Percentiles rank a stretch among this genome's conserved stretches.
Conservation (phyloP, 1,284 basidiomycete genomes). For the Ustilago vetiveriae region DNA sequence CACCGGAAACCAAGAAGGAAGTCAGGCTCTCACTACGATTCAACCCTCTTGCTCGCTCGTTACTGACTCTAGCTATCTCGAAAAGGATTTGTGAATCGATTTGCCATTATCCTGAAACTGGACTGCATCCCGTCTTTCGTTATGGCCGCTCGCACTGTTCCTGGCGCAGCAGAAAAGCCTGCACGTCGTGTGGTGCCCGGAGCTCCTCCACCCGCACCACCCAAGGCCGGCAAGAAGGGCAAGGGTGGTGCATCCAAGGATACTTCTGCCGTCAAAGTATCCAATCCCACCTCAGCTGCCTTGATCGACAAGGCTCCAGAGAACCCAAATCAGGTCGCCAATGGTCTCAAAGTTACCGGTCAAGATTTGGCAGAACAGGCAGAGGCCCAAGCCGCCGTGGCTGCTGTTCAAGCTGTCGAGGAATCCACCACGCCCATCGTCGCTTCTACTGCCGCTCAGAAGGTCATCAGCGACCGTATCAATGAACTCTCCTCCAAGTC, state of each 20-base stretch:
- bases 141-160: conserved; percentile 31
- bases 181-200: conserved; percentile 38
- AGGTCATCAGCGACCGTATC: conserved; percentile 27
- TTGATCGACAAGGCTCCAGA: conserved; percentile 31
- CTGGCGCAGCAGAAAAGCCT: conserved; percentile 34
- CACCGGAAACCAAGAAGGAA: no score
- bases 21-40: no score
- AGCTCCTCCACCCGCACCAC: conserved; percentile 28
- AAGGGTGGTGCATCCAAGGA: conserved; percentile 6
- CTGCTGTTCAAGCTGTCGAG: conserved; percentile 31
- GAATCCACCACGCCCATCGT: not conserved
- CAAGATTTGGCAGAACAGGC: conserved; percentile 41
- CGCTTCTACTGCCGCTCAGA: conserved; percentile 28
- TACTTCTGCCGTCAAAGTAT: conserved; percentile 19
- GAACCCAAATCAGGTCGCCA: conserved; percentile 31
- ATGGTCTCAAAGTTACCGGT: conserved; percentile 35
- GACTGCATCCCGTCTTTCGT: not conserved
- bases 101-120: not conserved
- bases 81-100: not conserved
- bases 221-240: conserved; percentile 28
- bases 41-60: no score
- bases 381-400: conserved; percentile 36
- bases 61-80: no score
- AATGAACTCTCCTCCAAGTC: conserved; percentile 8
- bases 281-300: conserved; percentile 34